Conservation (phyloP, 192 early-diverging fungal genomes). For the Dissophora globulifera region DNA sequence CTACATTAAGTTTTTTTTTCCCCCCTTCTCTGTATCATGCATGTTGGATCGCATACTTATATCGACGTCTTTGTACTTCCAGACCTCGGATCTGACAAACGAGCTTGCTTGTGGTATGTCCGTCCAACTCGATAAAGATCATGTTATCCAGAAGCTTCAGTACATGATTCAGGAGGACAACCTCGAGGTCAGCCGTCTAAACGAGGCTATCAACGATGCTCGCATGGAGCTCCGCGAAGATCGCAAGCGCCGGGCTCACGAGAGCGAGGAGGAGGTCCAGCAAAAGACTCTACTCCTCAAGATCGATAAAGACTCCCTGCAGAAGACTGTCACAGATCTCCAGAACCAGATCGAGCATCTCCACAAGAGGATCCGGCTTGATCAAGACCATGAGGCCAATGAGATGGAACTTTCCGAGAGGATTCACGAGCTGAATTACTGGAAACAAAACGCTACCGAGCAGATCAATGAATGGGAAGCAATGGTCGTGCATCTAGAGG, state of each 20-base stretch:
- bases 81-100: slow-evolving; percentile 20
- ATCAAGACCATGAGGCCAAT: slow-evolving; percentile 10
- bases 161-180: slow-evolving; percentile 15
- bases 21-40: background rate
- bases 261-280: slow-evolving; percentile 17
- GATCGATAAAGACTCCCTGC: slow-evolving; percentile 7
- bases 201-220: slow-evolving; percentile 14
- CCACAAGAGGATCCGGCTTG: slow-evolving; percentile 18
- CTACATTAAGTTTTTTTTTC: background rate
- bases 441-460: slow-evolving; percentile 28
- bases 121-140: slow-evolving; percentile 15
- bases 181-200: slow-evolving; percentile 30
- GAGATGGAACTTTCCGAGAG: slow-evolving; percentile 11
- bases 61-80: background rate
- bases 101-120: slow-evolving; percentile 7
- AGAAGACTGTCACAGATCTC: slow-evolving; percentile 12
- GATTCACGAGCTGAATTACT: slow-evolving; percentile 19
- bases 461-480: slow-evolving; percentile 43
- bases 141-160: slow-evolving; percentile 12
- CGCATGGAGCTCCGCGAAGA: slow-evolving; percentile 11
- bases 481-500: slow-evolving; percentile 14
- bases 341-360: slow-evolving; percentile 10
- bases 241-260: slow-evolving; percentile 19
- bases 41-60: background rate
- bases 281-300: slow-evolving; percentile 1